Conservation (phyloP, 805 yeast species). For the Spencermartinsiella europaea region DNA sequence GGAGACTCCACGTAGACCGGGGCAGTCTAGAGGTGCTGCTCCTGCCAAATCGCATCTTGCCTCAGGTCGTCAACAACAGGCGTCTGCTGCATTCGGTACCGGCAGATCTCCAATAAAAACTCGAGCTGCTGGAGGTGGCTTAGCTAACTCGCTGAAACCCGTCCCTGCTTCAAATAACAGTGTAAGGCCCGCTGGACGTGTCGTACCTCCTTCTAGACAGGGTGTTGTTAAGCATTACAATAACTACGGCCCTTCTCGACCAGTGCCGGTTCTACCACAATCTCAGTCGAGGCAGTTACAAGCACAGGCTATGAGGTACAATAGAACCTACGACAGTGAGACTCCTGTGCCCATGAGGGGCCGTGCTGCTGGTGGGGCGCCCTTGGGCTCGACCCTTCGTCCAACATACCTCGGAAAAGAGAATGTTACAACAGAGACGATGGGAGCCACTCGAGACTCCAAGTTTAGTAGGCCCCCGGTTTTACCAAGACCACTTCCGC, state of each 20-base stretch:
- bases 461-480: not conserved
- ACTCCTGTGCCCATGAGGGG: not conserved
- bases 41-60: not conserved
- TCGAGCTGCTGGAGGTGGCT: not conserved
- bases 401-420: not conserved
- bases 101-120: not conserved
- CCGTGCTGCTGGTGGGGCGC: not conserved
- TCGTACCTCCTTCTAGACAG: not conserved
- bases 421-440: not conserved
- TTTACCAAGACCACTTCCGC: not conserved
- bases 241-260: not conserved
- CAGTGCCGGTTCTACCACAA: not conserved
- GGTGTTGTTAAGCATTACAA: not conserved
- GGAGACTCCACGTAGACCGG: constrained; percentile 4
- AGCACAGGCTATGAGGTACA: not conserved
- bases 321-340: not conserved
- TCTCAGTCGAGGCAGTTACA: not conserved
- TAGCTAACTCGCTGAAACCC: not conserved
- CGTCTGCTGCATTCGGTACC: not conserved
- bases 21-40: not conserved
- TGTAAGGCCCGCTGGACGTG: not conserved
- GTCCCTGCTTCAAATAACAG: not conserved
- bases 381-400: not conserved
- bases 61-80: not conserved
- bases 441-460: not conserved